Evolutionary conservation across 306 rosid genomes (phyloP).

Genomic region (Gynostemma pentaphyllum): DNA sequence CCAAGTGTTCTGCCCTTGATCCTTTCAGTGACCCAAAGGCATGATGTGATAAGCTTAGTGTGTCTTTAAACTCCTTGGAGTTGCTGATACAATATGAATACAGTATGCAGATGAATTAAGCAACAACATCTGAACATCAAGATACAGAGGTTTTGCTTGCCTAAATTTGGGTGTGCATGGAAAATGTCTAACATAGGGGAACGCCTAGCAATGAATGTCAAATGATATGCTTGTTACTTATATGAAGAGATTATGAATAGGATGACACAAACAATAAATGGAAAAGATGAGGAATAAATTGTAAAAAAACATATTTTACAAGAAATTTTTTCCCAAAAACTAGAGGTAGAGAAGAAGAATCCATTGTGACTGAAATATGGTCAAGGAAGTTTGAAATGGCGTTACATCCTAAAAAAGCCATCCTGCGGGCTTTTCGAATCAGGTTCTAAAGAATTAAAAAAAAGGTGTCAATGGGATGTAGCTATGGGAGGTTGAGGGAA

Average conservation of each 20-base stretch:
- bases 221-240: neutral
- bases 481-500: neutral
- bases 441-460: neutral
- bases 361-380: too few species aligned
- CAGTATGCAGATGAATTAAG: constrained; percentile 7
- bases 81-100: constrained; percentile 18
- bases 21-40: constrained; percentile 14
- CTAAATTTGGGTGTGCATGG: neutral
- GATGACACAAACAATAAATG: too few species aligned
- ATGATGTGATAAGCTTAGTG: constrained; percentile 18
- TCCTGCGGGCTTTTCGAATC: neutral
- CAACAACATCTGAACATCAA: constrained; percentile 1
- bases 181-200: neutral
- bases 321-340: too few species aligned
- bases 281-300: too few species aligned
- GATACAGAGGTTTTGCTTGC: neutral
- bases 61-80: constrained; percentile 19
- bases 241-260: neutral
- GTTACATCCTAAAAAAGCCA: too few species aligned
- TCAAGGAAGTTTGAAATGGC: too few species aligned
- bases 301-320: too few species aligned
- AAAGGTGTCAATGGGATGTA: neutral
- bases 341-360: too few species aligned
- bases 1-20: constrained; percentile 33
- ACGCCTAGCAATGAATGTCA: neutral